phyloP scores from a whole-genome alignment of 1,284 basidiomycete species.

The Ceratobasidium sp. region DNA sequence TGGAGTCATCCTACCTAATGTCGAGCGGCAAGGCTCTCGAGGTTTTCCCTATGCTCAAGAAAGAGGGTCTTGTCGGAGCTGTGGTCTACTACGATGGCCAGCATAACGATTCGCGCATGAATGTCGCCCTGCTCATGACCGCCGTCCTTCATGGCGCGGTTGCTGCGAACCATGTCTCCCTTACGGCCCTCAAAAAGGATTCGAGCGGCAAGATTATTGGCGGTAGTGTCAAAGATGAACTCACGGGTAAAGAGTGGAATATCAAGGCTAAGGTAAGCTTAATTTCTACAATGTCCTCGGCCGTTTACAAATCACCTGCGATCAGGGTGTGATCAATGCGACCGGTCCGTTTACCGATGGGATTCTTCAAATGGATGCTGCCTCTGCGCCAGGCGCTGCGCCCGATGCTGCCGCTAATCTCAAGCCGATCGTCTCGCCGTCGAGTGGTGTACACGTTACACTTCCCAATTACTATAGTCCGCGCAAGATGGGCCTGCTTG shows the following conservation, averaged over 20 bases:
- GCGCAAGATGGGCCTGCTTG: conserved; percentile 93
- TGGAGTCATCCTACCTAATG: conserved; percentile 96
- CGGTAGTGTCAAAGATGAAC: conserved; percentile 82
- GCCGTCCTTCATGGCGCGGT: conserved; percentile 94
- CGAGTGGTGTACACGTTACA: conserved; percentile 95
- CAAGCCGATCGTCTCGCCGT: conserved; percentile 91
- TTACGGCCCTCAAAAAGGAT: conserved; percentile 79
- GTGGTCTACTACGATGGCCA: conserved; percentile 99
- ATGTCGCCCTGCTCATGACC: conserved; percentile 92
- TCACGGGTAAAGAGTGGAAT: conserved; percentile 87
- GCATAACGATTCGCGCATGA: conserved; percentile 99
- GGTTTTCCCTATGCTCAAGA: conserved; percentile 96
- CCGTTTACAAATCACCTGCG: conserved; percentile 17
- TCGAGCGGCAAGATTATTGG: conserved; percentile 76
- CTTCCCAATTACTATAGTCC: conserved; percentile 98
- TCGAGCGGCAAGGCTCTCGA: conserved; percentile 93
- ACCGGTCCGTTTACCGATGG: conserved; percentile 95
- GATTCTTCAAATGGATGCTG: conserved; percentile 77
- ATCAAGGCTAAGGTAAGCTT: conserved; percentile 80
- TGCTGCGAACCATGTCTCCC: conserved; percentile 92
- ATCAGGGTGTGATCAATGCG: conserved; percentile 91
- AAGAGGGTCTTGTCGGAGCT: conserved; percentile 92
- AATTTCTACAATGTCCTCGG: conserved; percentile 12
- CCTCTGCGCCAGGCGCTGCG: conserved; percentile 32
- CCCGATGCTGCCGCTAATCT: conserved; percentile 74